Base-by-base conservation (phyloP, 2,329 filamentous ascomycete genomes). In the Verticillium alfalfae region DNA sequence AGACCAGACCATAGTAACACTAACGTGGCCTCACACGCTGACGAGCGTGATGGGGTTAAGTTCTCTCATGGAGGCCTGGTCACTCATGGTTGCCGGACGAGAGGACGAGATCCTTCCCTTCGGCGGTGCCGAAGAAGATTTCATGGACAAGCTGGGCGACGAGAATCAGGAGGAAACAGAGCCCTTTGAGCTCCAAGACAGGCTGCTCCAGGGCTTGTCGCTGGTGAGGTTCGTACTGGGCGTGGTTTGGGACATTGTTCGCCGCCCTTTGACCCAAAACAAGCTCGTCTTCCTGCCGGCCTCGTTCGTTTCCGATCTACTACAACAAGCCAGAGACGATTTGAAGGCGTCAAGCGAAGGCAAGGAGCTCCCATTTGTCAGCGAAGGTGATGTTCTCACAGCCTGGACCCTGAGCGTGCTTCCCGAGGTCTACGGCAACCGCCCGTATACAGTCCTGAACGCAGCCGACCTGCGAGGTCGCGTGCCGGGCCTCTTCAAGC, bases 1-100 rank as follows among this genome's bases (percentile, higher is more conserved):
- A 3, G 78, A 86, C 61, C 78, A 79, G 0, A 85, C 83, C 0
- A 67, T 85, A 0, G 70, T 85, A 1, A 72, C 74, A 0, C 64
- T 85, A 0, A 70, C 71, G 1, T 82, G 75, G 70, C 76, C 78
- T 2, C 83, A 85, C 67, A 77, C 76, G 0, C 67, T 83, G 6
- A 76, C 78, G 62, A 82, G 84, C 63, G 78, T 72, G 3, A 72
- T 80, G 65, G 81, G 79, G 4, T 72, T 73, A 34, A 66, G 70
- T 2, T 74, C 70, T 1, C 69, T 85, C 8, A 64, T 84, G 3
- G 65, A 73, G 1, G 77, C 73, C 8, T 85, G 82, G 82, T 79
- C 72, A 0, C 68, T 75, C 1, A 74, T 81, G 0, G 67, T 85
- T 2, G 72, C 74, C 7, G 80, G 78, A 1, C 69, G 72, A 3